A percentile compares a stretch with the other conserved stretches of the same genome.
Conservation (phyloP, 495 filamentous ascomycete species). For the Neurospora sp. region DNA sequence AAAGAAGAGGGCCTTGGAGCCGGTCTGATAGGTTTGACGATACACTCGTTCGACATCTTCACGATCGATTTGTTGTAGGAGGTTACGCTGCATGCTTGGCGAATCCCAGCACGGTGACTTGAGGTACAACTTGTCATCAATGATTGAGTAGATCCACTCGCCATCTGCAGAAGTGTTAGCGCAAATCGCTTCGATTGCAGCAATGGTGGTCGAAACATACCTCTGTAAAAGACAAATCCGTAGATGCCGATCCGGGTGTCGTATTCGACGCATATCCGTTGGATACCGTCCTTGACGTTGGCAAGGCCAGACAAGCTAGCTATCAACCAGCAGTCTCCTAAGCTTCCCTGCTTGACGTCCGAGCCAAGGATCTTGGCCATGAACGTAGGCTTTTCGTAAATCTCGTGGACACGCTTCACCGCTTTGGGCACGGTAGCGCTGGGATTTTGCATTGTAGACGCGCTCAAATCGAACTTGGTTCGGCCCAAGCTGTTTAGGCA, state of each 20-base stretch:
- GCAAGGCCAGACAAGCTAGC: constrained; percentile 77
- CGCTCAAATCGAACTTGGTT: constrained; percentile 31
- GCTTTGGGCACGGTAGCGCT: constrained; percentile 44
- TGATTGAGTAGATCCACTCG: constrained; percentile 87
- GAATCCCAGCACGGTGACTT: constrained; percentile 73
- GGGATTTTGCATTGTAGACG: constrained; percentile 26
- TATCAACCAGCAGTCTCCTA: constrained; percentile 91
- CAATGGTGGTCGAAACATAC: constrained; percentile 4
- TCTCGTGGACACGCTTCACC: constrained; percentile 68
- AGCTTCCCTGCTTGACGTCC: constrained; percentile 69
- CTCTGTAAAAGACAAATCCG: constrained; percentile 85
- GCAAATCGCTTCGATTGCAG: not conserved
- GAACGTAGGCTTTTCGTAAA: constrained; percentile 83
- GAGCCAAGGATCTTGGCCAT: constrained; percentile 64
- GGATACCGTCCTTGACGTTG: constrained; percentile 65
- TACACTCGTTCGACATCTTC: constrained; percentile 67
- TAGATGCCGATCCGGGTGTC: constrained; percentile 76
- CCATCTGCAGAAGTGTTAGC: constrained; percentile 46
- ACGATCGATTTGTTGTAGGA: constrained; percentile 48
- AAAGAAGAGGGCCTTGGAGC: constrained; percentile 77
- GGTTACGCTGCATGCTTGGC: constrained; percentile 41
- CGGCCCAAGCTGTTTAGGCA: constrained; percentile 37
- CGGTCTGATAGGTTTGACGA: constrained; percentile 66
- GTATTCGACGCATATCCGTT: constrained; percentile 72
- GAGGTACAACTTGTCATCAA: constrained; percentile 74